Percentiles rank a stretch among this genome's conserved stretches.
Evolutionary conservation across 2,329 filamentous ascomycete genomes (phyloP).

Genomic region (Parafenestella ontariensis): DNA sequence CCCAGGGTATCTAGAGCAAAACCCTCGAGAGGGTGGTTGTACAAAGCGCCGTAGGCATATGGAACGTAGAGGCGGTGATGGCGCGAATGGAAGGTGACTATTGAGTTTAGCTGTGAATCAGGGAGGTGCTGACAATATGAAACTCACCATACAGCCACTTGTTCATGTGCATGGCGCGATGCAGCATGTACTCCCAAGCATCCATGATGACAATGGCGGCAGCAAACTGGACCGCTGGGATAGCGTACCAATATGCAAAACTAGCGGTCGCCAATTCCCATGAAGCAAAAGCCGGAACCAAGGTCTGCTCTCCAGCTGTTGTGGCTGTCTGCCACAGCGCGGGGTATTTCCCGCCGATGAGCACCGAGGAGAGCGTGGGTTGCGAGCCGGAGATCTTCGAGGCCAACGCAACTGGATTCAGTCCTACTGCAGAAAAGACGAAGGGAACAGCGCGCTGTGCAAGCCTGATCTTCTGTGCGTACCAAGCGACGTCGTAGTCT

Average conservation of each 20-base stretch:
- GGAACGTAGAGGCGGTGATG: conserved; percentile 98
- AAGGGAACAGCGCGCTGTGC: conserved; percentile 79
- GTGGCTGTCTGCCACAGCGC: conserved; percentile 68
- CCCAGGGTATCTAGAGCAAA: conserved; percentile 92
- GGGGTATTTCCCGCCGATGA: conserved; percentile 84
- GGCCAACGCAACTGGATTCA: conserved; percentile 78
- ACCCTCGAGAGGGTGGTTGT: conserved; percentile 95
- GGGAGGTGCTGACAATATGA: not conserved
- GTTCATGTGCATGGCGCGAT: conserved; percentile 96
- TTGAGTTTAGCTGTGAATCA: conserved; percentile 10
- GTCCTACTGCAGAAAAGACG: conserved; percentile 72
- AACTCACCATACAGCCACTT: conserved; percentile 92
- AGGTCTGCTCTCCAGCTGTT: conserved; percentile 56
- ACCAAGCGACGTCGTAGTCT: conserved; percentile 85
- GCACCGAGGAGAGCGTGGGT: conserved; percentile 74
- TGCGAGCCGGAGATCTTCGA: conserved; percentile 75
- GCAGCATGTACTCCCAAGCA: conserved; percentile 98
- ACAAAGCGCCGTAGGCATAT: conserved; percentile 94
- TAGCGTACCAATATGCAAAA: conserved; percentile 77
- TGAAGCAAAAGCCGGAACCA: conserved; percentile 75
- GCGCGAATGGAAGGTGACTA: conserved; percentile 88
- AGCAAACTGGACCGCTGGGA: conserved; percentile 80
- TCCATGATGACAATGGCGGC: conserved; percentile 80
- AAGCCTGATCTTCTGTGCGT: conserved; percentile 82
- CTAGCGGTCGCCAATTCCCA: conserved; percentile 83